Percentiles rank a stretch among this genome's conserved stretches.
These are phyloP conservation scores for Rhynchosporium graminicola DNA, from an alignment of 2,329 filamentous ascomycete genomes.

Conservation along the genomic window DNA sequence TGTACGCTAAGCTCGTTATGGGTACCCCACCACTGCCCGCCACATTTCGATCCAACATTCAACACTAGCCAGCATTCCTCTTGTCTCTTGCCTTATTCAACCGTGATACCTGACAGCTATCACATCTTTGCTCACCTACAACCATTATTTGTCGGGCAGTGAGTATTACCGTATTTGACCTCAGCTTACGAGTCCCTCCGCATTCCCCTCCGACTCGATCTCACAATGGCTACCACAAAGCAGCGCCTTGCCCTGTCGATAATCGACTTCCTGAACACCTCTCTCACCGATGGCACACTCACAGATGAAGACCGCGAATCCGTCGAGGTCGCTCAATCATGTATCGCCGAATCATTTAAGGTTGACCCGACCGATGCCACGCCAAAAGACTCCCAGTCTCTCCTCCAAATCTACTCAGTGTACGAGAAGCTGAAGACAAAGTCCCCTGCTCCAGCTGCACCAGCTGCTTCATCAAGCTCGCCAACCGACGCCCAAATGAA, in stretches of 20 bases:
- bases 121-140: background rate
- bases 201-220: background rate
- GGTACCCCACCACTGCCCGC: background rate
- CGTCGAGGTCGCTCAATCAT: constrained; percentile 91
- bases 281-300: constrained; percentile 84
- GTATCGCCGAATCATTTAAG: constrained; percentile 93
- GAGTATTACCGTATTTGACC: too few species aligned
- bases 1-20: background rate
- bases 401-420: constrained; percentile 88
- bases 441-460: constrained; percentile 45
- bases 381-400: constrained; percentile 82
- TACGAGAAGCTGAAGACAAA: constrained; percentile 86
- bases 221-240: constrained; percentile 40
- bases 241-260: constrained; percentile 96
- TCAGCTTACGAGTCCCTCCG: too few species aligned
- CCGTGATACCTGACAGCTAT: too few species aligned
- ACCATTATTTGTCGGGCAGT: background rate
- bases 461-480: constrained; percentile 34
- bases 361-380: constrained; percentile 80
- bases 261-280: constrained; percentile 88
- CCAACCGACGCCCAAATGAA: constrained; percentile 61
- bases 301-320: constrained; percentile 86
- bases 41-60: constrained; percentile 7
- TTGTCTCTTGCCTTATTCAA: background rate
- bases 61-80: background rate